Evolutionary conservation across 345 rosid genomes (phyloP).

Genomic region (Rhodamnia argentea): DNA sequence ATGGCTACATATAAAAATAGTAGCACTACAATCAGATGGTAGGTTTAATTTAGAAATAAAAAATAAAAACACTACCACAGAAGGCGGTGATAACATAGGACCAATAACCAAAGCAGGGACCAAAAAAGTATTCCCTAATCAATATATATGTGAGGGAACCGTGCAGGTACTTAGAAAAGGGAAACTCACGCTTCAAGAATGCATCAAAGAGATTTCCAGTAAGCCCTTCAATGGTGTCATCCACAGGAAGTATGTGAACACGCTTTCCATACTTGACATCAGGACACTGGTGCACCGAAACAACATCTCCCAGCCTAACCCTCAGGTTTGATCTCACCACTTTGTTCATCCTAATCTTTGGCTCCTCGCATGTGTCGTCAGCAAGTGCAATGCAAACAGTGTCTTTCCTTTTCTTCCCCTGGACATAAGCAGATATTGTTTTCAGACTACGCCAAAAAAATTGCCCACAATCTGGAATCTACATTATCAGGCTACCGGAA

Average conservation of each 20-base stretch:
- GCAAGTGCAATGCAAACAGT: conserved; percentile 81
- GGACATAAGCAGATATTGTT: neutral
- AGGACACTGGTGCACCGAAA: conserved; percentile 82
- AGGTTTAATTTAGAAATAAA: neutral
- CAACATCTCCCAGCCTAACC: conserved; percentile 87
- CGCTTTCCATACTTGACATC: conserved; percentile 95
- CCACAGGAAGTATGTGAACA: conserved; percentile 86
- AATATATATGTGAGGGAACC: neutral
- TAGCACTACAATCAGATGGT: neutral
- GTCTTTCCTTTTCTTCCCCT: conserved; percentile 89
- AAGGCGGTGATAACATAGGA: neutral
- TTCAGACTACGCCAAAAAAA: neutral
- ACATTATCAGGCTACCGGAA: neutral
- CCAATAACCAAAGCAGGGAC: neutral
- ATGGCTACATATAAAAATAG: neutral
- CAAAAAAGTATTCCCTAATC: neutral
- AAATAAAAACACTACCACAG: neutral
- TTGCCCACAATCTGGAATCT: neutral
- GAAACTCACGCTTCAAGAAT: conserved; percentile 74
- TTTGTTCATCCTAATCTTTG: conserved; percentile 84
- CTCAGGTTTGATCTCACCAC: conserved; percentile 83
- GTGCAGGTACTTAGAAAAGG: neutral
- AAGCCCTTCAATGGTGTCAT: conserved; percentile 88
- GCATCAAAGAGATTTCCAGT: conserved; percentile 94
- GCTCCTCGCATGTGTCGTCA: conserved; percentile 77